Percentiles rank a stretch among this genome's conserved stretches.
Conservation (phyloP, 176 grass and related monocot species). For the Triticum urartu region DNA sequence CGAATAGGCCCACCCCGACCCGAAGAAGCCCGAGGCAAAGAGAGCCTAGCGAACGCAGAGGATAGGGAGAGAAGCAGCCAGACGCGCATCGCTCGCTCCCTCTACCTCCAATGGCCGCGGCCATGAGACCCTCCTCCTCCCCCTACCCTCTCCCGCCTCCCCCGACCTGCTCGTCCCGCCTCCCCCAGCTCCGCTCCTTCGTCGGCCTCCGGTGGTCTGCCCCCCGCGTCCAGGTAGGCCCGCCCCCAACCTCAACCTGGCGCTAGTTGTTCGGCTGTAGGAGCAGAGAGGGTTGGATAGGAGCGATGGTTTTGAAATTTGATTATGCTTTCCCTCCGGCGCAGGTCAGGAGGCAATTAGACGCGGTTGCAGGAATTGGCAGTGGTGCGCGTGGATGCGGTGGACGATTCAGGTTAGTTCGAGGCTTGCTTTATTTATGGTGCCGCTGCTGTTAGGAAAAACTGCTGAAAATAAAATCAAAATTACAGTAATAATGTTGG, state of each 20-base stretch:
- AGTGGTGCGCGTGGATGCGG: conserved; percentile 5
- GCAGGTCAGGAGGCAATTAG: conserved; percentile 26
- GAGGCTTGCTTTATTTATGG: too few species aligned
- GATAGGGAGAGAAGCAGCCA: not conserved
- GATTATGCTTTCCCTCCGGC: not conserved
- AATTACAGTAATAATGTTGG: not conserved
- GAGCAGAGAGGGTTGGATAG: not conserved
- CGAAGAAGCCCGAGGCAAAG: not conserved
- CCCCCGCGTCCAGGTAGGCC: conserved; percentile 11
- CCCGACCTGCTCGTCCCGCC: conserved; percentile 15
- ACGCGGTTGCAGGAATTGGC: not conserved
- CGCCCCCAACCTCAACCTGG: not conserved
- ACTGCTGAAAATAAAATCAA: not conserved
- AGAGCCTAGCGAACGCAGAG: not conserved
- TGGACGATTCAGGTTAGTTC: conserved; percentile 28
- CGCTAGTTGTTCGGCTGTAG: not conserved
- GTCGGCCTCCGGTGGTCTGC: conserved; percentile 36
- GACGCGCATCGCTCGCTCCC: not conserved
- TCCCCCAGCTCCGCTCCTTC: conserved; percentile 21
- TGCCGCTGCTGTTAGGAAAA: not conserved
- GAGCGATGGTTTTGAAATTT: not conserved
- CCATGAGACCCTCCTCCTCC: conserved; percentile 25
- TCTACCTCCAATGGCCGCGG: not conserved
- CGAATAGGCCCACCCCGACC: too few species aligned
- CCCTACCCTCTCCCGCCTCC: conserved; percentile 31